Percentiles rank a stretch among this genome's conserved stretches.
These are phyloP conservation scores for Closterium sp. DNA, from an alignment of 139 green algal genomes.

Conservation along the genomic window DNA sequence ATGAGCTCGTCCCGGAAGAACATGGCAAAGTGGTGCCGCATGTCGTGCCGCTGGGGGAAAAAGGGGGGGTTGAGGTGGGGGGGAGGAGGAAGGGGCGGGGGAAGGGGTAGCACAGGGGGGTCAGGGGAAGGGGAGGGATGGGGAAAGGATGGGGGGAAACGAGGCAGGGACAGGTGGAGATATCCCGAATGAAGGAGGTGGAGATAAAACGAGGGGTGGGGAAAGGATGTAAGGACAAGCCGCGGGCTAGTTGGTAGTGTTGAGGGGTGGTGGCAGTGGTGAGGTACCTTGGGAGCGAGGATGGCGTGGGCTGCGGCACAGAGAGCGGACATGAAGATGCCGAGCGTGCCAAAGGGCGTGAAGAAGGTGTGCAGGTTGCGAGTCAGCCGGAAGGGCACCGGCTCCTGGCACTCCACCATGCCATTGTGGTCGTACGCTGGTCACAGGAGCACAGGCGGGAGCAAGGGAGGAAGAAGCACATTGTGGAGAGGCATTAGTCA, in stretches of 20 bases:
- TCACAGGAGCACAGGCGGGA: neutral
- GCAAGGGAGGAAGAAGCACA: slow-evolving; percentile 27
- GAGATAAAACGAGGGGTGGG: neutral
- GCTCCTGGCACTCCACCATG: slow-evolving; percentile 68
- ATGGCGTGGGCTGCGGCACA: slow-evolving; percentile 44
- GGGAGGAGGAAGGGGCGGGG: neutral
- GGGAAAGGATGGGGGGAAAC: too few relatives aligned
- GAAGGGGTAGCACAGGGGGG: neutral
- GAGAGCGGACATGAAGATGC: slow-evolving; percentile 55
- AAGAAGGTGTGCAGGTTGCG: slow-evolving; percentile 95
- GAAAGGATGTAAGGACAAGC: too few relatives aligned
- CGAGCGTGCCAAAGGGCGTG: slow-evolving; percentile 90
- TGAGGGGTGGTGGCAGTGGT: too few relatives aligned
- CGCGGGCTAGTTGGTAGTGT: too few relatives aligned
- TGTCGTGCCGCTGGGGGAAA: neutral
- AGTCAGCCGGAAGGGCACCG: slow-evolving; percentile 95
- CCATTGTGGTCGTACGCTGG: slow-evolving; percentile 55
- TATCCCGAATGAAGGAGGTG: neutral
- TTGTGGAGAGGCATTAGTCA: neutral
- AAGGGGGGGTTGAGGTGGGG: neutral
- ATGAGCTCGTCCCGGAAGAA: slow-evolving; percentile 81
- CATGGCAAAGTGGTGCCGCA: slow-evolving; percentile 70
- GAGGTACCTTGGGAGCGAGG: slow-evolving; percentile 25
- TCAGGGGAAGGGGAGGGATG: neutral
- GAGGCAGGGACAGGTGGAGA: neutral